Conservation (phyloP, 1,284 basidiomycete genomes). For the Mycena sp. region DNA sequence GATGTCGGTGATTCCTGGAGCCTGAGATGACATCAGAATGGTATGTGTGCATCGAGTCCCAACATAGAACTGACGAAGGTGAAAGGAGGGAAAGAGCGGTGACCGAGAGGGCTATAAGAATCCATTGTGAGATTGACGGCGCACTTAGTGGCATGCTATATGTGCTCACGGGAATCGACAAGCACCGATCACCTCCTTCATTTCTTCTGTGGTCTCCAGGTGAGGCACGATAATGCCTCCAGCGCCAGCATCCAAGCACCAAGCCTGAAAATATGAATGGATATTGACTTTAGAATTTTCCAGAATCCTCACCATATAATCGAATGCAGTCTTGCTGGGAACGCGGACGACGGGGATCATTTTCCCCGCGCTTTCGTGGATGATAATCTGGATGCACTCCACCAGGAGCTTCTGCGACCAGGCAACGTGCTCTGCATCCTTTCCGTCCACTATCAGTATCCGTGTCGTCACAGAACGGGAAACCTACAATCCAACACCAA, state of each 20-base stretch:
- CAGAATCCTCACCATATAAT: conserved; percentile 26
- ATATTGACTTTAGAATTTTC: not conserved
- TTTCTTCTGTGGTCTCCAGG: conserved; percentile 19
- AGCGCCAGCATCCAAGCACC: conserved; percentile 24
- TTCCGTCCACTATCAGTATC: not conserved
- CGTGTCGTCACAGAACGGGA: not conserved
- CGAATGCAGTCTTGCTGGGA: conserved; percentile 22
- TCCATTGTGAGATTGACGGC: not conserved
- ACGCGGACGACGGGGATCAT: conserved; percentile 16
- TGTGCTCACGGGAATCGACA: conserved; percentile 24
- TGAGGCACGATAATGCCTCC: conserved; percentile 23
- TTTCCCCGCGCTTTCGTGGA: conserved; percentile 20
- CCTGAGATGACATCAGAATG: not conserved
- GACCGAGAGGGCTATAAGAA: conserved; percentile 10
- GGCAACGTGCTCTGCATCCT: conserved; percentile 26
- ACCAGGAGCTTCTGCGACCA: conserved; percentile 8
- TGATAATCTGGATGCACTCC: conserved; percentile 26
- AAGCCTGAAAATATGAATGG: not conserved
- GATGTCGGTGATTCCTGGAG: conserved; percentile 15
- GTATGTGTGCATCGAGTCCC: not conserved
- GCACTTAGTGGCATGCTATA: too few species aligned
- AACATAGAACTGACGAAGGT: not conserved
- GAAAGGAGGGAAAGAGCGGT: conserved; percentile 23
- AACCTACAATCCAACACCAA: conserved; percentile 21
- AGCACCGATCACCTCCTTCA: conserved; percentile 9